A percentile compares a stretch with the other conserved stretches of the same genome.
These are phyloP conservation scores for Mortierella sp. DNA, from an alignment of 371 early-diverging fungal genomes.

Conservation along the genomic window DNA sequence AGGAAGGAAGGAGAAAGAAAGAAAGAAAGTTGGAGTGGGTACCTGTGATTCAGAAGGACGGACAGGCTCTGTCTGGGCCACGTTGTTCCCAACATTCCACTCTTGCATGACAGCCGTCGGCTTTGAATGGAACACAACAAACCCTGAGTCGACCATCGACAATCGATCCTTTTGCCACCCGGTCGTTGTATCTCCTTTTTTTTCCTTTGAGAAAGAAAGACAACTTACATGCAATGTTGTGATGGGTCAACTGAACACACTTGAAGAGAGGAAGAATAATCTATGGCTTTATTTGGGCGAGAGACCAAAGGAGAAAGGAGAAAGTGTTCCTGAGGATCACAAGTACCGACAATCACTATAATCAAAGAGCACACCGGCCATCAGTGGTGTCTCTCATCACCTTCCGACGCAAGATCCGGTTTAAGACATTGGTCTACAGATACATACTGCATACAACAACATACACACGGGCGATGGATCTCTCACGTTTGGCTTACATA, in stretches of 20 bases:
- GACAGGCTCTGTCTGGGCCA: neutral
- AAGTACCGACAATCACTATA: neutral
- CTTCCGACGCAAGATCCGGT: neutral
- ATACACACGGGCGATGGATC: neutral
- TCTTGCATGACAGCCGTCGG: neutral
- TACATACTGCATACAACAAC: too few relatives aligned
- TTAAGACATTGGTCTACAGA: neutral
- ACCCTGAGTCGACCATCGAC: conserved; percentile 6
- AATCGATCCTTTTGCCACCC: neutral
- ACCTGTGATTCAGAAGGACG: neutral
- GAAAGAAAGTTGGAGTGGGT: neutral
- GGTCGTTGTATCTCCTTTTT: neutral
- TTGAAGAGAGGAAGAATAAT: neutral
- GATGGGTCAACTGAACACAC: neutral
- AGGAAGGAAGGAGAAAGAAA: neutral
- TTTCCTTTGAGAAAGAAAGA: neutral
- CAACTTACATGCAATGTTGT: neutral
- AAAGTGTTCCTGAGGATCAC: neutral
- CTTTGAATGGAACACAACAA: neutral
- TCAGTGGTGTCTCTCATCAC: neutral
- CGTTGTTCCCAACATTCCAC: conserved; percentile 15
- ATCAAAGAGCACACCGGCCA: neutral
- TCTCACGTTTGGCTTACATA: neutral
- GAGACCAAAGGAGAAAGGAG: neutral
- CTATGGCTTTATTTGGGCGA: neutral